Percentiles rank a stretch among this genome's conserved stretches.
phyloP scores from a whole-genome alignment of 352 stramenopile species.

The Globisporangium spiculum region DNA sequence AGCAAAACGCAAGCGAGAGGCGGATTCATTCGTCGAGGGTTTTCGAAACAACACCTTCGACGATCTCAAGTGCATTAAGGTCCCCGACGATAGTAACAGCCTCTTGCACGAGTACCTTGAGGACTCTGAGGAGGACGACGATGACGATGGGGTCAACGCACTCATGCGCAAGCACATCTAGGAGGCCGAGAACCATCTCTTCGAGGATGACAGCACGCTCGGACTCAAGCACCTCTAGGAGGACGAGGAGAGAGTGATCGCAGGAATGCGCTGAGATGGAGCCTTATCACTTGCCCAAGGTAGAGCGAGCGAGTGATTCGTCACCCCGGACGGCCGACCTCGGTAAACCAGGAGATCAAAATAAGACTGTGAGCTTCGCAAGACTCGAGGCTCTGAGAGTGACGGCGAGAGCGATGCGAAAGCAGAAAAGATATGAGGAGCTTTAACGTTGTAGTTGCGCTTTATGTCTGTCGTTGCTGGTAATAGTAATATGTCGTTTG shows the following conservation, averaged over 20 bases:
- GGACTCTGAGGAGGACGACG: neutral
- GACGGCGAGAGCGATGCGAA: neutral
- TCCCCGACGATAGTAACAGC: neutral
- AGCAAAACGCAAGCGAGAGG: conserved; percentile 18
- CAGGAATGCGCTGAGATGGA: no score
- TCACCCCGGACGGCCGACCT: neutral
- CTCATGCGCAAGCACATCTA: neutral
- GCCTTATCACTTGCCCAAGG: no score
- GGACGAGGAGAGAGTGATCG: neutral
- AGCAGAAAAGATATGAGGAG: neutral
- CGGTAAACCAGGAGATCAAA: neutral
- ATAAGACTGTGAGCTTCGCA: neutral
- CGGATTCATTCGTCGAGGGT: conserved; percentile 16
- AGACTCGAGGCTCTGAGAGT: neutral
- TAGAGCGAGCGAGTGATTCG: neutral
- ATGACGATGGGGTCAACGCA: neutral
- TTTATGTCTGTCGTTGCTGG: neutral
- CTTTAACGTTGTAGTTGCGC: neutral
- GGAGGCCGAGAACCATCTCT: neutral
- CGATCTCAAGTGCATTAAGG: conserved; percentile 10
- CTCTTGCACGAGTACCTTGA: neutral
- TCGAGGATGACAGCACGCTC: neutral
- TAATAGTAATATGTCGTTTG: neutral
- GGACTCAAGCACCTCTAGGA: neutral
- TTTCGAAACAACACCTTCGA: conserved; percentile 17